Conservation (phyloP, 768 basidiomycete species). For the Suillus luteus region DNA sequence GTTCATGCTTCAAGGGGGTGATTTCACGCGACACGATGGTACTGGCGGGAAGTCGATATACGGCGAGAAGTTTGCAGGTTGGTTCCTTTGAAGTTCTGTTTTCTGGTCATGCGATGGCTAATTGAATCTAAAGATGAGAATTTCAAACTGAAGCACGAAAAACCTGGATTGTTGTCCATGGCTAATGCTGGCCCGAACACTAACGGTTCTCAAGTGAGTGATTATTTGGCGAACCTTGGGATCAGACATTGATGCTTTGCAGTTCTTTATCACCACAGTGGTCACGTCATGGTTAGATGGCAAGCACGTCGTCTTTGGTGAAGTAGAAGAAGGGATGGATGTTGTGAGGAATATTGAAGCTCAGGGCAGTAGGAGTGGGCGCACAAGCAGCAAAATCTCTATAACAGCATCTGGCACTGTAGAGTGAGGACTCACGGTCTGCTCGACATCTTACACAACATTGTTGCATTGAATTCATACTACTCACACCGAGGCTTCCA, state of each 20-base stretch:
- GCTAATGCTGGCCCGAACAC: constrained; percentile 86
- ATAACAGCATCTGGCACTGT: constrained; percentile 60
- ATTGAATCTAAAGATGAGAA: constrained; percentile 56
- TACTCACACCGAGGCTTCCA: too few relatives aligned
- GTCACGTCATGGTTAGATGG: constrained; percentile 60
- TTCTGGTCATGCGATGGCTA: background rate
- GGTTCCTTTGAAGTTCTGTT: background rate
- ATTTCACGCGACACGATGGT: constrained; percentile 75
- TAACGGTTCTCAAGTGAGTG: constrained; percentile 72
- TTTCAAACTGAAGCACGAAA: constrained; percentile 63
- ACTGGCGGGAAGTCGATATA: constrained; percentile 89
- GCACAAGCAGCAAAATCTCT: constrained; percentile 40
- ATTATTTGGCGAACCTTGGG: background rate
- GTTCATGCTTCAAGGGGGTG: constrained; percentile 90
- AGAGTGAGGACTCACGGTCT: constrained; percentile 25
- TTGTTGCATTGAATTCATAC: background rate
- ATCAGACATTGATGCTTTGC: background rate
- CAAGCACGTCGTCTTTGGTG: constrained; percentile 50
- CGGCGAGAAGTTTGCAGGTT: constrained; percentile 38
- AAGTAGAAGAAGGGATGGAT: constrained; percentile 46
- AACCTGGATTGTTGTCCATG: constrained; percentile 75
- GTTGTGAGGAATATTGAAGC: constrained; percentile 44
- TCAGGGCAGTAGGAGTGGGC: constrained; percentile 30
- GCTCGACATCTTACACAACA: background rate
- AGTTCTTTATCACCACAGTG: constrained; percentile 82